Percentiles rank a stretch among this genome's conserved stretches.
Evolutionary conservation across 495 filamentous ascomycete genomes (phyloP).

Genomic region (Neurospora sp.): DNA sequence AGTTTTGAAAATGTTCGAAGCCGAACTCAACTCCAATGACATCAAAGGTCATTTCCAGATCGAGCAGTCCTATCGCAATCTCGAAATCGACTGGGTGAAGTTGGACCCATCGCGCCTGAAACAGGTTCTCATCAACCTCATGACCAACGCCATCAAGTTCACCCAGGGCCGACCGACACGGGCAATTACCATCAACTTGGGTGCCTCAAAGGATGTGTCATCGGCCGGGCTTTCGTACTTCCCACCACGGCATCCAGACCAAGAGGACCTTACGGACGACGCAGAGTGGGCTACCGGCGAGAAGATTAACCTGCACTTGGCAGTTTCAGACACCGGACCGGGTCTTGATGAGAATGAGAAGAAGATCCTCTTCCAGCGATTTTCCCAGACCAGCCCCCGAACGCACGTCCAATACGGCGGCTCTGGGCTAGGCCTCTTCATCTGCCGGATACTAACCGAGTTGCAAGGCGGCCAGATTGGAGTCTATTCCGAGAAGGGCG

Average conservation of each 20-base stretch:
- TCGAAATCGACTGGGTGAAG: constrained; percentile 64
- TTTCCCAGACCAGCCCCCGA: constrained; percentile 65
- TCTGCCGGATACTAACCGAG: constrained; percentile 66
- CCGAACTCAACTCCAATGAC: constrained; percentile 62
- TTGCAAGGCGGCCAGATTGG: constrained; percentile 80
- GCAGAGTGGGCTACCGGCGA: constrained; percentile 62
- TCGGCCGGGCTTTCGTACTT: constrained; percentile 41
- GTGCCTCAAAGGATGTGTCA: constrained; percentile 49
- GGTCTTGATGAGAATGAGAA: constrained; percentile 66
- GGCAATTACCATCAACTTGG: constrained; percentile 59
- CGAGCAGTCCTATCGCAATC: constrained; percentile 51
- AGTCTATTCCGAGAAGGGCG: constrained; percentile 57
- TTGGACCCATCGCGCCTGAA: constrained; percentile 68
- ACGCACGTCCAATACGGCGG: constrained; percentile 79
- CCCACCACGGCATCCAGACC: constrained; percentile 40
- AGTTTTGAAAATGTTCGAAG: constrained; percentile 72
- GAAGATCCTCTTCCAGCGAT: constrained; percentile 67
- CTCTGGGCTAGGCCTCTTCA: constrained; percentile 74
- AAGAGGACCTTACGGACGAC: constrained; percentile 41
- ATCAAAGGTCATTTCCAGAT: constrained; percentile 61
- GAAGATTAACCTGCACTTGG: constrained; percentile 59
- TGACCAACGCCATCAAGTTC: constrained; percentile 78
- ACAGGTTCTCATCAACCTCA: constrained; percentile 71
- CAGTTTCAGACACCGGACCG: constrained; percentile 69
- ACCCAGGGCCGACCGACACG: constrained; percentile 48